A percentile compares a stretch with the other conserved stretches of the same genome.
Evolutionary conservation across 1,284 basidiomycete genomes (phyloP).

Genomic region (Pseudozyma sp.): DNA sequence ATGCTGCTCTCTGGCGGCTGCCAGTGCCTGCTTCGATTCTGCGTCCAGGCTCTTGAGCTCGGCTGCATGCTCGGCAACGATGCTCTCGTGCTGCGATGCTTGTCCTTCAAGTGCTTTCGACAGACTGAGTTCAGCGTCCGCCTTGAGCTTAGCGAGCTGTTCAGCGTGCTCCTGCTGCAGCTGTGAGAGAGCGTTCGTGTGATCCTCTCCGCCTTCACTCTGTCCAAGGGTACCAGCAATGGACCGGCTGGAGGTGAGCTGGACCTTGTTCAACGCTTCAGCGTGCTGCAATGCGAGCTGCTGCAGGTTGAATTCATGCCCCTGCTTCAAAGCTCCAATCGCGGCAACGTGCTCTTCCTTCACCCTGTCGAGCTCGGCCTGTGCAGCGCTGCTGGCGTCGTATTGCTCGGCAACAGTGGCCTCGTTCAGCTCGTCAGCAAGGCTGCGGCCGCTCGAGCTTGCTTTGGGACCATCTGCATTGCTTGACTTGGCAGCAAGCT

Average conservation of each 20-base stretch:
- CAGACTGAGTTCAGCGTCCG: slow-evolving; percentile 24
- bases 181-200: slow-evolving; percentile 14
- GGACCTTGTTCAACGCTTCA: slow-evolving; percentile 24
- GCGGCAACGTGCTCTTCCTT: slow-evolving; percentile 28
- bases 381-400: not conserved
- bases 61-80: slow-evolving; percentile 24
- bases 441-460: slow-evolving; percentile 69
- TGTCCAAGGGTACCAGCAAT: slow-evolving; percentile 17
- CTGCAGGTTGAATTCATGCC: slow-evolving; percentile 33
- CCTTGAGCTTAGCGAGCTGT: slow-evolving; percentile 28
- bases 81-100: slow-evolving; percentile 27
- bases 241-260: slow-evolving; percentile 7
- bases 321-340: slow-evolving; percentile 23
- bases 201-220: slow-evolving; percentile 17
- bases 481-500: slow-evolving; percentile 70
- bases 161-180: slow-evolving; percentile 28
- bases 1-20: slow-evolving; percentile 15
- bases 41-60: slow-evolving; percentile 17
- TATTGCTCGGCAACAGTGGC: slow-evolving; percentile 33
- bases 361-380: slow-evolving; percentile 20
- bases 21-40: slow-evolving; percentile 12
- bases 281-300: slow-evolving; percentile 37
- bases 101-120: slow-evolving; percentile 35
- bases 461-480: not conserved
- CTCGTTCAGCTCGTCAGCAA: slow-evolving; percentile 85